A percentile compares a stretch with the other conserved stretches of the same genome.
phyloP scores from a whole-genome alignment of 352 stramenopile species.

The Phytophthora citricola region DNA sequence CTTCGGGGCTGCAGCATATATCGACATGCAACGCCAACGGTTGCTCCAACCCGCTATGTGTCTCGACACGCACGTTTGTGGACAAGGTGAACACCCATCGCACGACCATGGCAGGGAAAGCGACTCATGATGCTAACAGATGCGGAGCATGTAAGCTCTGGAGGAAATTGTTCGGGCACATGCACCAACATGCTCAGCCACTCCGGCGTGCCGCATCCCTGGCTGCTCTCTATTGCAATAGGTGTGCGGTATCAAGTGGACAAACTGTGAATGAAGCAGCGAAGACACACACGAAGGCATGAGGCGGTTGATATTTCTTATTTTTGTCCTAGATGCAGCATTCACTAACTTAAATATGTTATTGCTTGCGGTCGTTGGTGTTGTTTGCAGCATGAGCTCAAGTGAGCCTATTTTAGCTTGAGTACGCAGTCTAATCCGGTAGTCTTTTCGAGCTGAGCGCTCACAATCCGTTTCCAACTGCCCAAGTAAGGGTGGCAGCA shows the following conservation, averaged over 20 bases:
- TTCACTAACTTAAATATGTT: conserved; percentile 22
- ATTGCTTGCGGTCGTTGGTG: conserved; percentile 4
- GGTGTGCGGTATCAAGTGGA: neutral
- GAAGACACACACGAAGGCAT: neutral
- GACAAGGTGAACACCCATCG: conserved; percentile 57
- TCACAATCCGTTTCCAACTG: conserved; percentile 13
- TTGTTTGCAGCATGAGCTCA: neutral
- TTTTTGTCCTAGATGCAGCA: neutral
- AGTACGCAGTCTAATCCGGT: conserved; percentile 8
- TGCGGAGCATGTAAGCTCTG: conserved; percentile 75
- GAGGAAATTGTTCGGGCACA: conserved; percentile 51
- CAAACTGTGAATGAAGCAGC: conserved; percentile 20
- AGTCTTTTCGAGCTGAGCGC: neutral
- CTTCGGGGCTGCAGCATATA: conserved; percentile 57
- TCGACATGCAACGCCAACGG: conserved; percentile 39
- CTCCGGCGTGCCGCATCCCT: conserved; percentile 42
- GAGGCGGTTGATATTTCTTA: conserved; percentile 8
- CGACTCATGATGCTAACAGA: conserved; percentile 35
- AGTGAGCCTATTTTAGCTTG: conserved; percentile 8
- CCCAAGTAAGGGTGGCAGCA: too few species aligned
- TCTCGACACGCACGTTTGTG: conserved; percentile 62
- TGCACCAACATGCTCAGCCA: conserved; percentile 30
- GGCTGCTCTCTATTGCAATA: conserved; percentile 38
- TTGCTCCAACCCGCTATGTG: conserved; percentile 59
- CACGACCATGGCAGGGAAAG: conserved; percentile 26